Percentiles rank a stretch among this genome's conserved stretches.
Evolutionary conservation across 1,284 basidiomycete species (phyloP).

Genomic region (Caloboletus firmus): DNA sequence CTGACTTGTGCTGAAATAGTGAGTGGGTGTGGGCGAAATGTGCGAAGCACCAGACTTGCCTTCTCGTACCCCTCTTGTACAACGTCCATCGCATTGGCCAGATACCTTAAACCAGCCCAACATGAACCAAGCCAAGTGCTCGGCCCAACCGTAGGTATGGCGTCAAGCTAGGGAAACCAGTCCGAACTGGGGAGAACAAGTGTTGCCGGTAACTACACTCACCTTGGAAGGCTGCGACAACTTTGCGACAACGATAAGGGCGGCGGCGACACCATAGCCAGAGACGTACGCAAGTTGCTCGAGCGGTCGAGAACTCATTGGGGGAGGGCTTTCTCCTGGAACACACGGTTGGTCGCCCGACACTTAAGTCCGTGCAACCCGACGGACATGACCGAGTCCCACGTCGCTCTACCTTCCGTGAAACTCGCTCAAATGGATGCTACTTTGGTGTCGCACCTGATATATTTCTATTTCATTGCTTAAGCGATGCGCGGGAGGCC

Average conservation of each 20-base stretch:
- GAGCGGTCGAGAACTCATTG: not conserved
- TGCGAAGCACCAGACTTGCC: not conserved
- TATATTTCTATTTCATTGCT: no score
- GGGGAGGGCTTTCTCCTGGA: not conserved
- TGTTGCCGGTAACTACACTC: not conserved
- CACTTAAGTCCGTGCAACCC: no score
- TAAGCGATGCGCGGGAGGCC: no score
- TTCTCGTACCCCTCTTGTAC: slow-evolving; percentile 1
- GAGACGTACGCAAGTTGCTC: not conserved
- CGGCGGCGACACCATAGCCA: not conserved
- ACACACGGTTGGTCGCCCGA: no score
- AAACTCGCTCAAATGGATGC: no score
- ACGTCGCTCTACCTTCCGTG: no score
- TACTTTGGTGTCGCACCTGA: no score
- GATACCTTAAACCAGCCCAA: slow-evolving; percentile 1
- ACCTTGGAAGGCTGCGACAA: not conserved
- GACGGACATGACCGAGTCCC: no score
- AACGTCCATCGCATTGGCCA: slow-evolving; percentile 2
- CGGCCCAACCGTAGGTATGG: slow-evolving; percentile 21
- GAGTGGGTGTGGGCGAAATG: not conserved
- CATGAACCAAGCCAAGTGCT: slow-evolving; percentile 6
- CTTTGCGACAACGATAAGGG: not conserved
- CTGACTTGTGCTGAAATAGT: not conserved
- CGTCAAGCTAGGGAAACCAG: slow-evolving; percentile 11
- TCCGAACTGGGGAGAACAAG: not conserved